phyloP scores from a whole-genome alignment of 495 filamentous ascomycete species.

The Terfezia boudieri region DNA sequence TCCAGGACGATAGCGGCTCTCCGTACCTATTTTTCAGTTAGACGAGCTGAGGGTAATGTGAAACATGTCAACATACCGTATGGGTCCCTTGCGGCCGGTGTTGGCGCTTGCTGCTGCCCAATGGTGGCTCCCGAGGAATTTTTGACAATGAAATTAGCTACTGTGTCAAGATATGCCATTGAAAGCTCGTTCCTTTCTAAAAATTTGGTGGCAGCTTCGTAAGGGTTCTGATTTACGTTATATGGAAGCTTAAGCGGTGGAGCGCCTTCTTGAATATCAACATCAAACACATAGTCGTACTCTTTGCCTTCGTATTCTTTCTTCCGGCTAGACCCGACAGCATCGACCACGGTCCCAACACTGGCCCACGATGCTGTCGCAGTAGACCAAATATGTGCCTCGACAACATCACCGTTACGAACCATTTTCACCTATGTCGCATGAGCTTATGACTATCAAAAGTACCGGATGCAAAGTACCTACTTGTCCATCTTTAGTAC shows the following conservation, averaged over 20 bases:
- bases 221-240: slow-evolving; percentile 80
- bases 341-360: slow-evolving; percentile 82
- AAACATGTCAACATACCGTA: neutral
- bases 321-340: slow-evolving; percentile 43
- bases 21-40: slow-evolving; percentile 27
- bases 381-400: slow-evolving; percentile 59
- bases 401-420: slow-evolving; percentile 50
- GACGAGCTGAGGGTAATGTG: neutral
- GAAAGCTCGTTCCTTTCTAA: slow-evolving; percentile 78
- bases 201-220: slow-evolving; percentile 78
- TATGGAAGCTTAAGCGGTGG: slow-evolving; percentile 85
- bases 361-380: slow-evolving; percentile 51
- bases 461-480: slow-evolving; percentile 7
- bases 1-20: slow-evolving; percentile 55
- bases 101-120: slow-evolving; percentile 27
- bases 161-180: slow-evolving; percentile 74
- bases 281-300: slow-evolving; percentile 96
- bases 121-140: slow-evolving; percentile 75
- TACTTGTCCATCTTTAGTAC: slow-evolving; percentile 83
- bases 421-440: slow-evolving; percentile 40
- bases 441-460: neutral
- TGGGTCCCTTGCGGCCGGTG: slow-evolving; percentile 39
- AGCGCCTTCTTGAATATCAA: slow-evolving; percentile 90
- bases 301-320: slow-evolving; percentile 61
- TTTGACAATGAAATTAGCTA: slow-evolving; percentile 75